Evolutionary conservation across 2,329 filamentous ascomycete species (phyloP).

Genomic region (Pezicula rhizophila): DNA sequence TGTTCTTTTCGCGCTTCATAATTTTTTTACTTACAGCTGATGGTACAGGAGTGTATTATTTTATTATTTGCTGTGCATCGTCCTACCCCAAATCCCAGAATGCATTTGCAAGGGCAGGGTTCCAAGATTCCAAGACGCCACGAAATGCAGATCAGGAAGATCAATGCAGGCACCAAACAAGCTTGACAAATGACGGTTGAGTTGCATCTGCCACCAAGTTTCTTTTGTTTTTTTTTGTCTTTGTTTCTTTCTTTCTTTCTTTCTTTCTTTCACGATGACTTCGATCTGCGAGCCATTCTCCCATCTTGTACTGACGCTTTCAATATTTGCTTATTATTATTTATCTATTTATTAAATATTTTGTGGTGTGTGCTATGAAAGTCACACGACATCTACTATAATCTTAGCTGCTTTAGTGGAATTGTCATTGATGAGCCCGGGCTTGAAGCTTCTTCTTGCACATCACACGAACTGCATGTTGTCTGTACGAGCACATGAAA

Average conservation of each 20-base stretch:
- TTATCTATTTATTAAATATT: no score
- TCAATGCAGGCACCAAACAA: slow-evolving; percentile 11
- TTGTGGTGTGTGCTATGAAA: no score
- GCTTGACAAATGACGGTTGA: not conserved
- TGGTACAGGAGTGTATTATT: not conserved
- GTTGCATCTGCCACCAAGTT: not conserved
- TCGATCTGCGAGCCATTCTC: no score
- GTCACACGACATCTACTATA: no score
- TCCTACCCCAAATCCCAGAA: not conserved
- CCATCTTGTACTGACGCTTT: no score
- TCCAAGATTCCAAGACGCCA: slow-evolving; percentile 2
- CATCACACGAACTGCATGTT: no score
- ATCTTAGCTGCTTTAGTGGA: no score
- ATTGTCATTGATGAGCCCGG: no score
- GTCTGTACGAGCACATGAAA: no score
- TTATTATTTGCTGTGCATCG: not conserved
- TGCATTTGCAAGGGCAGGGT: not conserved
- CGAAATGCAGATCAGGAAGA: slow-evolving; percentile 9
- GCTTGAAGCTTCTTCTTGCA: no score
- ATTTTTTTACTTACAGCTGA: not conserved
- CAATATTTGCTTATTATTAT: no score
- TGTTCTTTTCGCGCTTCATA: not conserved
- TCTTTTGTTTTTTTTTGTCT: not conserved
- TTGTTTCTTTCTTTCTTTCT: no score
- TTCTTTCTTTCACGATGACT: not conserved